phyloP scores from a whole-genome alignment of 2,329 filamentous ascomycete genomes.

The Monosporascus sp. region DNA sequence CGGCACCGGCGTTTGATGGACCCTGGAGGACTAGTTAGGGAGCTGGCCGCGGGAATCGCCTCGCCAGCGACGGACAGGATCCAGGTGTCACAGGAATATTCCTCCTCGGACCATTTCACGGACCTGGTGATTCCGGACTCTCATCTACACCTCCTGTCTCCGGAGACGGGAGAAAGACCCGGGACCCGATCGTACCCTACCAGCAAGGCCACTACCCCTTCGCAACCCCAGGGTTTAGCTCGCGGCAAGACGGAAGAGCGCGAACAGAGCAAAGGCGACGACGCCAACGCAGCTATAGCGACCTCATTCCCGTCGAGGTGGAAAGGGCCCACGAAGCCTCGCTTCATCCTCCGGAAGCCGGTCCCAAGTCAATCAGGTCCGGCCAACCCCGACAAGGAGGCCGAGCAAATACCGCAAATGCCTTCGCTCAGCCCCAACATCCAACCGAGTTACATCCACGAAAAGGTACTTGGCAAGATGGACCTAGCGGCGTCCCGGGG shows the following conservation, averaged over 20 bases:
- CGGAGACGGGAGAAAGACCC: conserved; percentile 6
- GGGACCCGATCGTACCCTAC: conserved; percentile 7
- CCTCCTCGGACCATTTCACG: conserved; percentile 16
- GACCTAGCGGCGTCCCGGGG: neutral
- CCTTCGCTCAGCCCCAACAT: conserved; percentile 6
- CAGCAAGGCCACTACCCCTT: conserved; percentile 3
- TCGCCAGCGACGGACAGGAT: conserved; percentile 13
- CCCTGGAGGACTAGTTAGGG: conserved; percentile 14
- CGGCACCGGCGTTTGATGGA: conserved; percentile 21
- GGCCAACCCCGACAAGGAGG: conserved; percentile 4
- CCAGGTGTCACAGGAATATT: conserved; percentile 6
- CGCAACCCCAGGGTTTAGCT: conserved; percentile 4
- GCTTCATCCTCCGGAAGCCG: conserved; percentile 20
- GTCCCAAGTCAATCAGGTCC: conserved; percentile 19
- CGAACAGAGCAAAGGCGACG: conserved; percentile 4
- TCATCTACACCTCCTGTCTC: conserved; percentile 16
- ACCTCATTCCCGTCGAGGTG: conserved; percentile 32
- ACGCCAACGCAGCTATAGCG: conserved; percentile 28
- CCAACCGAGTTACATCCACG: neutral
- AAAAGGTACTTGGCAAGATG: neutral
- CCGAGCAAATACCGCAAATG: conserved; percentile 4
- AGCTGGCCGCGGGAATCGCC: conserved; percentile 5
- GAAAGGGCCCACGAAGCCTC: conserved; percentile 24
- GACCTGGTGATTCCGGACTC: conserved; percentile 23
- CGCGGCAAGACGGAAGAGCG: conserved; percentile 5